phyloP scores from a whole-genome alignment of 2,329 filamentous ascomycete genomes.

The Lachnellula willkommii region DNA sequence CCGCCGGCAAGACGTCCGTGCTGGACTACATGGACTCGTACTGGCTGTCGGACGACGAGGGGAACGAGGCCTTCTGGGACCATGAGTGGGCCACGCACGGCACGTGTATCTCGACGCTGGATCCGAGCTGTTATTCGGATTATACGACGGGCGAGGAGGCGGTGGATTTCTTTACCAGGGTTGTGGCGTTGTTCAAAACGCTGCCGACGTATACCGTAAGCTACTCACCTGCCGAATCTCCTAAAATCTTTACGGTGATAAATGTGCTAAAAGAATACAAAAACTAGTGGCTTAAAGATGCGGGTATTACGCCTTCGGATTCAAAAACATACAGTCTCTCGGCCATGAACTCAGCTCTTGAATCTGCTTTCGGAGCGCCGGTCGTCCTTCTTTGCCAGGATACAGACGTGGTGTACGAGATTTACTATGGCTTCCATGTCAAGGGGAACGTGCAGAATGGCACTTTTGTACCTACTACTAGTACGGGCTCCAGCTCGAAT shows the following conservation, averaged over 20 bases:
- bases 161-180: constrained; percentile 60
- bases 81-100: constrained; percentile 73
- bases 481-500: not conserved
- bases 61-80: constrained; percentile 51
- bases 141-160: constrained; percentile 59
- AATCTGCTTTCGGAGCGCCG: constrained; percentile 7
- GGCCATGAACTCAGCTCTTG: constrained; percentile 61
- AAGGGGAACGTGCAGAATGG: constrained; percentile 44
- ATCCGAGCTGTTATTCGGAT: constrained; percentile 55
- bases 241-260: not conserved
- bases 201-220: constrained; percentile 52
- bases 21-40: constrained; percentile 41
- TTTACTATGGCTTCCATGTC: constrained; percentile 47
- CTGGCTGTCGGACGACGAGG: constrained; percentile 55
- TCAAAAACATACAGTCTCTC: constrained; percentile 61
- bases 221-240: not conserved
- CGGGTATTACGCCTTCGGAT: constrained; percentile 36
- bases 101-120: constrained; percentile 60
- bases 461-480: constrained; percentile 4
- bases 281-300: constrained; percentile 47
- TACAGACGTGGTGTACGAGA: constrained; percentile 44
- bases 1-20: constrained; percentile 24
- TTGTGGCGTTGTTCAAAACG: constrained; percentile 58
- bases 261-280: no score
- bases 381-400: constrained; percentile 42